phyloP scores from a whole-genome alignment of 768 basidiomycete species.

The Austroboletus eburneus region DNA sequence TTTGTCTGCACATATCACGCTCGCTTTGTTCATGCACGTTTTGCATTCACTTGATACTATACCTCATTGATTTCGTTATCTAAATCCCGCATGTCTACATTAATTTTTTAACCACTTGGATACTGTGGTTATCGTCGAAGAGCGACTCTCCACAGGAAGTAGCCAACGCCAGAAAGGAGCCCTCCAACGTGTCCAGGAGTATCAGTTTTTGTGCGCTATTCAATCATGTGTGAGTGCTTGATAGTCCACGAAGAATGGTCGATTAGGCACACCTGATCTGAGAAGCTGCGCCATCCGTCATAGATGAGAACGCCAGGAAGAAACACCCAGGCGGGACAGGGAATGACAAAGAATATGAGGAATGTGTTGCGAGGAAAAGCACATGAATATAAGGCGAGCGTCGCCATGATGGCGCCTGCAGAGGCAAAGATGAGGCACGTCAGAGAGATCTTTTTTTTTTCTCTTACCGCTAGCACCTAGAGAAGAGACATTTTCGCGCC shows the following conservation, averaged over 20 bases:
- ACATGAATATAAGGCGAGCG: conserved; percentile 70
- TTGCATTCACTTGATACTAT: conserved; percentile 10
- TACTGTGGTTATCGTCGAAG: conserved; percentile 23
- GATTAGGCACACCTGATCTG: conserved; percentile 33
- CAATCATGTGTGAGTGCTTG: not conserved
- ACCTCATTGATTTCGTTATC: conserved; percentile 11
- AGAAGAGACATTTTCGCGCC: conserved; percentile 30
- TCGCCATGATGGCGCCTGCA: conserved; percentile 66
- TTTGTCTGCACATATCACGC: conserved; percentile 4
- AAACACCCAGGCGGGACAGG: conserved; percentile 74
- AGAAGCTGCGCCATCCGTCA: conserved; percentile 33
- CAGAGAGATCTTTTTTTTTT: no score
- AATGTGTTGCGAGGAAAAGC: conserved; percentile 63
- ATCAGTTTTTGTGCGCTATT: conserved; percentile 50
- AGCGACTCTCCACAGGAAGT: conserved; percentile 36
- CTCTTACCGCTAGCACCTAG: conserved; percentile 73
- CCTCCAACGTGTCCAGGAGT: conserved; percentile 70
- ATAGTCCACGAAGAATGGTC: not conserved
- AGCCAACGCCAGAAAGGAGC: conserved; percentile 55
- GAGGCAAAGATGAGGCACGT: conserved; percentile 1
- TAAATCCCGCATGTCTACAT: conserved; percentile 5
- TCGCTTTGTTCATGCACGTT: conserved; percentile 15
- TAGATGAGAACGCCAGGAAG: conserved; percentile 54
- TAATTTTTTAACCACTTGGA: not conserved
- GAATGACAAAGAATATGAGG: conserved; percentile 69